Evolutionary conservation across 495 filamentous ascomycete species (phyloP).

Genomic region (Bombardia bombarda): DNA sequence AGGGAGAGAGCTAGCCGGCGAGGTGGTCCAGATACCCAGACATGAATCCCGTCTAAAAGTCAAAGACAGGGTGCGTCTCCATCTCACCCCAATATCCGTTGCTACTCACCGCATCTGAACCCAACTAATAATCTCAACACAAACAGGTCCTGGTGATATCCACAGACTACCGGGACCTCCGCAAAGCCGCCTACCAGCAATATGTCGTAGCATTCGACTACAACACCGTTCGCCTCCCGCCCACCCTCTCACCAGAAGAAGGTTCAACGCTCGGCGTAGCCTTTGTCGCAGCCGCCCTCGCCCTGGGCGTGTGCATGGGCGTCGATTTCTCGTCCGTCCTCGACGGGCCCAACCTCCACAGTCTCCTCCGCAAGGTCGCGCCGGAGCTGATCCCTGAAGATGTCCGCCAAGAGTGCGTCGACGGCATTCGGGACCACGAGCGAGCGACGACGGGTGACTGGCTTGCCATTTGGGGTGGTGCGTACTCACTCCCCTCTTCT

Average conservation of each 20-base stretch:
- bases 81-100: not conserved
- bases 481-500: constrained; percentile 9
- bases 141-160: constrained; percentile 49
- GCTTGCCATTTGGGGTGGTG: constrained; percentile 64
- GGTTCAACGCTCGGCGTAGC: constrained; percentile 57
- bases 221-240: constrained; percentile 54
- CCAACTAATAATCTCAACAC: not conserved
- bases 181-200: constrained; percentile 63
- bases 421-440: constrained; percentile 33
- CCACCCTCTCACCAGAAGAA: constrained; percentile 34
- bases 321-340: constrained; percentile 42
- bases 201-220: constrained; percentile 55
- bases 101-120: not conserved
- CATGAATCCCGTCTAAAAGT: constrained; percentile 36
- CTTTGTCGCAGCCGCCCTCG: constrained; percentile 51
- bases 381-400: constrained; percentile 39
- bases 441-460: constrained; percentile 48
- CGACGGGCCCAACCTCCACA: constrained; percentile 46
- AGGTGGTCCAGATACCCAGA: constrained; percentile 42
- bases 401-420: constrained; percentile 46
- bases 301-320: constrained; percentile 54
- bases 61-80: constrained; percentile 41
- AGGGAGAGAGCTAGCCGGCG: constrained; percentile 55
- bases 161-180: constrained; percentile 63
- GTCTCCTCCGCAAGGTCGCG: constrained; percentile 31